Evolutionary conservation across 306 rosid genomes (phyloP), one percentile per base, ranked within the genome.

Genomic region (Dalbergia cochinchinensis): DNA sequence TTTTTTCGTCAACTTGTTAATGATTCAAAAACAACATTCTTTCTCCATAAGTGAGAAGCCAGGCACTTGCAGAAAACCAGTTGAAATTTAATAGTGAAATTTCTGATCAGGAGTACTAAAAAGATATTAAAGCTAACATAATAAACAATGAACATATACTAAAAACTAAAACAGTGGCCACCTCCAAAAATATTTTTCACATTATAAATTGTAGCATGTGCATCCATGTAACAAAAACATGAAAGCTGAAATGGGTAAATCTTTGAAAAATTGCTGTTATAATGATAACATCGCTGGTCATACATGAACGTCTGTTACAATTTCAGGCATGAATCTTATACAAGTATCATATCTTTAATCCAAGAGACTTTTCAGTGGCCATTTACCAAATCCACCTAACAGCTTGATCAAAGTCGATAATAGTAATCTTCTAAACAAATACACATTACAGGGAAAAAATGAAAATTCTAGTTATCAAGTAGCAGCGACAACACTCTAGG

Each of bases 401-500:
- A 34, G 83, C 78, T 78, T 73, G 66, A 53, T 71, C 59, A 76
- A 71, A 80, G 62, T 69, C 68, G 42, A 83, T 18, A 48, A 11
- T 26, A 59, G n/a, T 60, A 51, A 65, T 47, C 65, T 45, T 26
- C 37, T 48, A 37, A 64, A 59, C 37, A 58, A 51, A 39, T 31
- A 26, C 35, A 37, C 37, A 61, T 51, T 59, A 11, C 6, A 33
- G 9, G 19, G 8, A 16, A 60, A 41, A 61, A 26, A 26, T 26
- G 31, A 0, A 19, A 15, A 3, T 20, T 33, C 55, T 47, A 59
- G 42, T 69, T 60, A 35, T 84, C 65, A 75, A 67, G 82, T 34
- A 73, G 88, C 9, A 69, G 78, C 58, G 7, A 48, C 66, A 48
- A 8, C 66, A 65, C 78, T 86, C 65, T 83, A 73, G 0, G 83